These are phyloP conservation scores for Hyaloperonospora arabidopsidis DNA, from an alignment of 352 stramenopile species.

Conservation along the genomic window DNA sequence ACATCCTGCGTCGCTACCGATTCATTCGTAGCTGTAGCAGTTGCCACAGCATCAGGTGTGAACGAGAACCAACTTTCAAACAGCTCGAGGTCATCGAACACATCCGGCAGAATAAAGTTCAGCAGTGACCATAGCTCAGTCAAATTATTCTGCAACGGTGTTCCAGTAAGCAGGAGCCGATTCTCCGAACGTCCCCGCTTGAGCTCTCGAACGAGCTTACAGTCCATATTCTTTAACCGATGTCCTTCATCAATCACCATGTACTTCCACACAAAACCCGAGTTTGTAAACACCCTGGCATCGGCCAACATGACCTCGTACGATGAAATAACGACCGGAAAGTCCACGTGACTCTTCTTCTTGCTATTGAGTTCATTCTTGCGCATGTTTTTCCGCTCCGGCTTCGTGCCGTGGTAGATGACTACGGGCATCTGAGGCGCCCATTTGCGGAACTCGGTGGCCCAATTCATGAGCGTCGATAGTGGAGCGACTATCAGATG, in stretches of 20 bases:
- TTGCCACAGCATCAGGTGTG: slow-evolving; percentile 74
- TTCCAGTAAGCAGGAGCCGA: slow-evolving; percentile 92
- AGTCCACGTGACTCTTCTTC: slow-evolving; percentile 52
- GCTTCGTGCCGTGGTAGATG: slow-evolving; percentile 93
- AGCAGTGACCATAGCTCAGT: slow-evolving; percentile 97
- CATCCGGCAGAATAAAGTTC: slow-evolving; percentile 95
- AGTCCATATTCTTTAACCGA: slow-evolving; percentile 97
- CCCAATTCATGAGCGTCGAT: slow-evolving; percentile 97
- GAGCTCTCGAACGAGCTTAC: slow-evolving; percentile 90
- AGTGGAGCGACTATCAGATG: slow-evolving; percentile 97
- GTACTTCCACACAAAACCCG: slow-evolving; percentile 88
- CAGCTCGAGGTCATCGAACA: slow-evolving; percentile 96
- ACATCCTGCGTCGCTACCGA: slow-evolving; percentile 79
- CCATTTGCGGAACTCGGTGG: slow-evolving; percentile 84
- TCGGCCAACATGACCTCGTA: slow-evolving; percentile 85
- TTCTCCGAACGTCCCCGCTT: slow-evolving; percentile 91
- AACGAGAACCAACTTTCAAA: slow-evolving; percentile 99
- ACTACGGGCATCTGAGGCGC: slow-evolving; percentile 89
- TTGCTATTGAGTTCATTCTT: slow-evolving; percentile 41
- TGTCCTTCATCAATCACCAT: slow-evolving; percentile 98
- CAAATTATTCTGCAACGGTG: slow-evolving; percentile 97
- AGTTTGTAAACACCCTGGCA: slow-evolving; percentile 42
- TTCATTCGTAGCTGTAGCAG: slow-evolving; percentile 39
- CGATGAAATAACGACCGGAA: slow-evolving; percentile 83
- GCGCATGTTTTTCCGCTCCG: slow-evolving; percentile 41